Conservation (phyloP, 2,329 filamentous ascomycete species). For the Aspergillus sp. region DNA sequence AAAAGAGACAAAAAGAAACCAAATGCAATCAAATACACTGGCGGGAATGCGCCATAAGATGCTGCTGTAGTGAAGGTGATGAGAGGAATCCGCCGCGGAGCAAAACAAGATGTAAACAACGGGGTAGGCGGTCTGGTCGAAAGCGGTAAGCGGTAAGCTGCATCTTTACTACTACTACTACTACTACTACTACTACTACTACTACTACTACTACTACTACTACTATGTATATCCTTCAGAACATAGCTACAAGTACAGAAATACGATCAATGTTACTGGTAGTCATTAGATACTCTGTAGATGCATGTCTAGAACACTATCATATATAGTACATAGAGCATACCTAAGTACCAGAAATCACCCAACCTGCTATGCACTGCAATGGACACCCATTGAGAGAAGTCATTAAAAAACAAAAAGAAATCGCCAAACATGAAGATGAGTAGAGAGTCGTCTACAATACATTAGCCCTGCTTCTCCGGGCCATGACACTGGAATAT, state of each 20-base stretch:
- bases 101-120: constrained; percentile 24
- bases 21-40: background rate
- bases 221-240: no score
- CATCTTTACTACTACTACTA: no score
- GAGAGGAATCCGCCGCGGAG: background rate
- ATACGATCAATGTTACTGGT: no score
- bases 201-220: no score
- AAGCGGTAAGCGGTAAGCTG: constrained; percentile 19
- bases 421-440: constrained; percentile 7
- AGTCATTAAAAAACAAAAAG: constrained; percentile 7
- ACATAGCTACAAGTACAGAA: no score
- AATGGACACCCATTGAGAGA: constrained; percentile 8
- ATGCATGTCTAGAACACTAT: constrained; percentile 20
- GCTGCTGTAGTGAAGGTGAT: background rate
- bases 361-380: constrained; percentile 25
- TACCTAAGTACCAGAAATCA: constrained; percentile 17
- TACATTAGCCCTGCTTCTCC: constrained; percentile 9
- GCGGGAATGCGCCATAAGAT: constrained; percentile 1
- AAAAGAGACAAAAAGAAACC: background rate
- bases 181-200: no score
- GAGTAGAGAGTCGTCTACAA: constrained; percentile 35
- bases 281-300: background rate
- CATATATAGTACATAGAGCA: constrained; percentile 25
- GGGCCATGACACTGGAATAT: background rate
- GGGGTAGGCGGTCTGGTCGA: constrained; percentile 10